Evolutionary conservation across 2,329 filamentous ascomycete species (phyloP), one percentile per base, ranked within the genome.

Genomic region (Calonectria fujianensis): DNA sequence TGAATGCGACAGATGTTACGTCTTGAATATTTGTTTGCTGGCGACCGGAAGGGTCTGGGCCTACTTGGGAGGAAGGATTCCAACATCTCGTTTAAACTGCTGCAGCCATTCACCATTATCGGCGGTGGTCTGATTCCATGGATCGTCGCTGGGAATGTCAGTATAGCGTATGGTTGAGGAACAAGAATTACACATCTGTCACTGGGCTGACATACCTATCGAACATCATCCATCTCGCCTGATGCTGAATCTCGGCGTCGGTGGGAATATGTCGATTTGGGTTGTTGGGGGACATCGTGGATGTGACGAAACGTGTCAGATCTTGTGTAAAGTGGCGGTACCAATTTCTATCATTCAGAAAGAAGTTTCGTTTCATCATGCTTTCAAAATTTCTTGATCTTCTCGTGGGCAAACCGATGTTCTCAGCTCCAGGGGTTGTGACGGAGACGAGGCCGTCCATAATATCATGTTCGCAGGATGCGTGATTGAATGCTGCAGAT

Each of bases 51-150:
- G 32, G 6, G 2, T 27, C 51, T 1, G 20, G 10, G 9, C 9
- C 52, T n/a, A 10, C 27, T n/a, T 20, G 8, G 54, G 54, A 37
- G 54, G 20, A 14, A 37, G 20, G 32, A 93, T 88, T 20, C 90
- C 90, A 0, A 85, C 86, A 64, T 91, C 87, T 14, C 90, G 88
- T 82, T 93, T 93, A 85, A 93, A 93, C 54, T 91, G 88, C 72
- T 88, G 86, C 14, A 93, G 86, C 91, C 91, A 93, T 82, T 93
- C 91, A 1, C 86, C 87, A 76, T 93, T 93, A 79, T 93, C 91
- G 35, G 91, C 91, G 0, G 90, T 89, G 0, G 91, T 93, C 77
- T 91, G 89, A 80, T 93, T 93, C 89, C 91, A 92, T 2, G 90
- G 90, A 78, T 93, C 91, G 72, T 93, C 91, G 71, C 90, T 91